Conservation (phyloP, 176 grass and related monocot genomes). For the Triticum aestivum region IWGSC_CS_RefSeq_v2.1 NC_057799.1:461222044-461222543, state of each 20-base stretch:
- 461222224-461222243: conserved; percentile 21
- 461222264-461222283: neutral
- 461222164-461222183: neutral
- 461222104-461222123: neutral
- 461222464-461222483: conserved; percentile 18
- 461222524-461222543: neutral
- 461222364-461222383: neutral
- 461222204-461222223: neutral
- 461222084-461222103: neutral
- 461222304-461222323: neutral
- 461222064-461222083: neutral
- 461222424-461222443: conserved; percentile 12
- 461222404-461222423: neutral
- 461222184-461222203: neutral
- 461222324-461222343: neutral
- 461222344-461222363: conserved; percentile 9
- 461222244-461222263: neutral
- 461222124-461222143: neutral
- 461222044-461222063: neutral
- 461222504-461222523: rapidly evolving
- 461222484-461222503: conserved; percentile 13
- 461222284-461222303: conserved; percentile 11
- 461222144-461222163: conserved; percentile 10
- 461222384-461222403: neutral
- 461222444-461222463: conserved; percentile 26